Base-by-base conservation (phyloP, 768 basidiomycete species). In the Suillus americanus region DNA sequence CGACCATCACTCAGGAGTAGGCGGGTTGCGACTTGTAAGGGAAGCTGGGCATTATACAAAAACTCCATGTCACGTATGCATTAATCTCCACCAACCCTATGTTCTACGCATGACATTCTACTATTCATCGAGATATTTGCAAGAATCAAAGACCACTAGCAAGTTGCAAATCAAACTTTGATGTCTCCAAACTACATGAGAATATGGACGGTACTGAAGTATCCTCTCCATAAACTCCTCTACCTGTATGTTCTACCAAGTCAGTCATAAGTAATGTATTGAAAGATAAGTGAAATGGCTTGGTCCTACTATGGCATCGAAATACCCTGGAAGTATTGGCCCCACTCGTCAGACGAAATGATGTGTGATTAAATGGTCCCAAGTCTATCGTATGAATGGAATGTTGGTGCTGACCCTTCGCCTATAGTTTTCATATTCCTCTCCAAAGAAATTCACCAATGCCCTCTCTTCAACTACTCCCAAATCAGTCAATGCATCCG, bases 381-480 rank as follows among this genome's bases (percentile, higher is more conserved):
- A 30, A 33, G 18, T 75, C 71, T 75, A 96, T 9, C 86, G 86
- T 66, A 96, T 85, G 71, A 95, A 91, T 3, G 97, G 96, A 25
- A 99, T 94, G 74, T 84, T 85, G 0, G 94, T 94, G n/a, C 92
- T 89, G 18, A 97, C 95, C 20, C 82, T 77, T 41, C 81, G 80
- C 60, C 90, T 82, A 76, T 98, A 99, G 51, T 82, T 72, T 40
- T 88, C 79, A 70, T 99, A 99, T 43, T 91, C 89, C 20, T 92
- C 81, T 0, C 96, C 97, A 68, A 99, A 99, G 80, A 99, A 99
- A 62, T 80, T 82, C 53, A 96, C 75, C 59, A 99, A 80, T 12
- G 86, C 85, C 25, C 71, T 75, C 72, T 99, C 97, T 76, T 99
- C 97, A 38, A 80, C 97, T 98, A 69, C 7, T 48, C 37, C 30